Conservation (phyloP, 768 basidiomycete species). For the Amyloporia xantha region DNA sequence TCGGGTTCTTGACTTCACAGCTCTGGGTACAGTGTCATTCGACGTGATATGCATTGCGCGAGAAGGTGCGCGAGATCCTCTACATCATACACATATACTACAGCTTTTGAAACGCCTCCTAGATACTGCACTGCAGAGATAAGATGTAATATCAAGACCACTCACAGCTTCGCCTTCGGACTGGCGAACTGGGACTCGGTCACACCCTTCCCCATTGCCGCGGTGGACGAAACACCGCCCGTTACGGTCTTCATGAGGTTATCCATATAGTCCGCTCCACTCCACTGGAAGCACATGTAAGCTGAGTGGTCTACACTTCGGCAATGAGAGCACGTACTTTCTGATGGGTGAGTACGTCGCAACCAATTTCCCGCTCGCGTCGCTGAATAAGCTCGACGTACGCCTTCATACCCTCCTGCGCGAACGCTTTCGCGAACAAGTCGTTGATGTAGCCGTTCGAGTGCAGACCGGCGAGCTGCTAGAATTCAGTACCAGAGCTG, state of each 20-base stretch:
- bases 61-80: too few species aligned
- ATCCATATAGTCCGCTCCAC: conserved; percentile 90
- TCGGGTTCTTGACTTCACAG: too few species aligned
- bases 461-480: conserved; percentile 89
- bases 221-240: conserved; percentile 92
- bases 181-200: conserved; percentile 78
- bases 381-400: conserved; percentile 94
- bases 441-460: conserved; percentile 97
- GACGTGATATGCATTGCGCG: too few species aligned
- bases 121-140: background rate
- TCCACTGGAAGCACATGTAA: conserved; percentile 57
- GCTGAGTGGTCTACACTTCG: background rate
- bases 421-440: conserved; percentile 80
- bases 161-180: conserved; percentile 36
- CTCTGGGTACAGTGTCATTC: too few species aligned
- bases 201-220: conserved; percentile 99
- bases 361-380: conserved; percentile 87
- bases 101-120: background rate
- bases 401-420: conserved; percentile 97
- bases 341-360: conserved; percentile 96
- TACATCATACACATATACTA: background rate
- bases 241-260: conserved; percentile 92
- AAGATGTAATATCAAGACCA: background rate
- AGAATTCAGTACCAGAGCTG: conserved; percentile 3
- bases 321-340: conserved; percentile 49